phyloP scores from a whole-genome alignment of 169 alveolate species.

The Plasmodium gallinaceum region DNA sequence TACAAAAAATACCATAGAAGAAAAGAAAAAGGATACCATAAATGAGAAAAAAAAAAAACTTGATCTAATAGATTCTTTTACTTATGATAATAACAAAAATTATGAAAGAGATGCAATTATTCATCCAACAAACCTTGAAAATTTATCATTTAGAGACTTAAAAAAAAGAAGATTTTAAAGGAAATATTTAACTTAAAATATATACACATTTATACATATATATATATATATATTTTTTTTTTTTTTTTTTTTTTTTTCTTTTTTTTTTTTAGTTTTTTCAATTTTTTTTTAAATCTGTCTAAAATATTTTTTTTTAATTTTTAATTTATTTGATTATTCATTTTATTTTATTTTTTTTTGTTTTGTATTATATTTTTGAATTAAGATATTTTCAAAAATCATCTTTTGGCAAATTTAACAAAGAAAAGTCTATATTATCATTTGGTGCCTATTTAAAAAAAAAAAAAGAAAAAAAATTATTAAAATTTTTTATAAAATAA shows the following conservation, averaged over 20 bases:
- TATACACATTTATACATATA: neutral
- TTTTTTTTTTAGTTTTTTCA: neutral
- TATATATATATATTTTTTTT: neutral
- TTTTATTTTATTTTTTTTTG: conserved; percentile 15
- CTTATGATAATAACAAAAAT: conserved; percentile 51
- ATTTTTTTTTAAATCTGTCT: neutral
- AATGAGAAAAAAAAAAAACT: conserved; percentile 69
- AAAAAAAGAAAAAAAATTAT: neutral
- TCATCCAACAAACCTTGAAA: conserved; percentile 1
- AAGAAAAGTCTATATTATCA: conserved; percentile 62
- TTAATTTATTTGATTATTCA: neutral
- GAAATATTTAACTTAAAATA: neutral
- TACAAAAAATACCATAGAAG: neutral
- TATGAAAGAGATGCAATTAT: conserved; percentile 6
- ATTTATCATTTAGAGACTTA: conserved; percentile 43
- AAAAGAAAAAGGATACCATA: conserved; percentile 2
- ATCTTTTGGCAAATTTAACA: conserved; percentile 43
- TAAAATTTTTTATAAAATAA: neutral
- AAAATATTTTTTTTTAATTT: neutral
- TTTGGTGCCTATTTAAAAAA: conserved; percentile 36
- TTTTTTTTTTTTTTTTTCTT: neutral
- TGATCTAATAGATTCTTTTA: conserved; percentile 51
- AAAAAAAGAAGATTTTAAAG: conserved; percentile 51
- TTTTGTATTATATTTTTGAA: neutral
- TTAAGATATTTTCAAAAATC: conserved; percentile 9